Evolutionary conservation across 2,329 filamentous ascomycete genomes (phyloP).

Genomic region (Fusarium proliferatum): DNA sequence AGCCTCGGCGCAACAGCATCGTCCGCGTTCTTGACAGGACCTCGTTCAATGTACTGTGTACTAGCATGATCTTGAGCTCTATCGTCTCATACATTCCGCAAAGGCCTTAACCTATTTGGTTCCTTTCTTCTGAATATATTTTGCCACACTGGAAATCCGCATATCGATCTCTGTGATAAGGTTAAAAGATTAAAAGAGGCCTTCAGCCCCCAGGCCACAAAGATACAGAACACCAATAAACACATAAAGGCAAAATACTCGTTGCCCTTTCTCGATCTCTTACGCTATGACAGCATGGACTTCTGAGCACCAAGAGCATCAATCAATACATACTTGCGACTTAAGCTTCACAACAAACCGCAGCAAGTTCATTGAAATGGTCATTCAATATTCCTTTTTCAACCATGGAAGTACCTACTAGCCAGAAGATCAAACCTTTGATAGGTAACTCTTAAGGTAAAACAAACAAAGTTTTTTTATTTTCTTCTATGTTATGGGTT

Average conservation of each 20-base stretch:
- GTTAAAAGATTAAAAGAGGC: no score
- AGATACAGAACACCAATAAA: no score
- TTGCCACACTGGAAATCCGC: background rate
- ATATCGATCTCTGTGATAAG: background rate
- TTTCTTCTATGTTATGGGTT: background rate
- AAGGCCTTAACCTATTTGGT: no score
- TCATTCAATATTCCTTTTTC: background rate
- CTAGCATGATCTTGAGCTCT: background rate
- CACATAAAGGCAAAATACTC: no score
- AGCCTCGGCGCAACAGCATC: background rate
- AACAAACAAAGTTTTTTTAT: background rate
- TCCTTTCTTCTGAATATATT: background rate
- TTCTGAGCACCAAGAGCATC: background rate
- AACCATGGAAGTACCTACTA: background rate
- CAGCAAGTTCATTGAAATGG: background rate
- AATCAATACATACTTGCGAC: background rate
- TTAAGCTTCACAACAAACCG: background rate
- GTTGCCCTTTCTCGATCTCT: no score
- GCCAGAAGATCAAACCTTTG: fast-evolving
- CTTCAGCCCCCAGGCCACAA: no score
- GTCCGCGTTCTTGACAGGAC: background rate
- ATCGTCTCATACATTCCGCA: background rate
- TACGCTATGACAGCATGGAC: no score
- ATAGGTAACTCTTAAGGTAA: background rate
- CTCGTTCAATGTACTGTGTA: no score